These are phyloP conservation scores for Balakata baccata DNA, from an alignment of 345 rosid species.

Conservation along the genomic window DNA sequence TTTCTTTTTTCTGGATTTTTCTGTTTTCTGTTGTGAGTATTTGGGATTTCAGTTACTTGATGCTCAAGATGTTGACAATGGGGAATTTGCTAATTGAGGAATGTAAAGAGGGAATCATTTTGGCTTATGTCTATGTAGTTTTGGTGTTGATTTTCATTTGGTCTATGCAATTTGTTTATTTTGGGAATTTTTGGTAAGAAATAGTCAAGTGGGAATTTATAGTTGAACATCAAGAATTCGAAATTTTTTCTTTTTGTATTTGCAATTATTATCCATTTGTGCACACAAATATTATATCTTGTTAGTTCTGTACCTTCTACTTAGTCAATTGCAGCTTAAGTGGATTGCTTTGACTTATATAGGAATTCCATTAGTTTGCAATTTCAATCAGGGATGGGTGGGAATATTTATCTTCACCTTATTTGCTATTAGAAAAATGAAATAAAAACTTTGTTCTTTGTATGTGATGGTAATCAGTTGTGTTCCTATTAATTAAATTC, in stretches of 20 bases:
- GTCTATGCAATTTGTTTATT: background rate
- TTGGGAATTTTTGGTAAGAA: conserved; percentile 1
- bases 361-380: background rate
- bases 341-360: conserved; percentile 7
- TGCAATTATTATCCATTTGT: background rate
- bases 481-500: background rate
- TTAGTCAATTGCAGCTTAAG: background rate
- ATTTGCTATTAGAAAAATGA: background rate
- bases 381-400: background rate
- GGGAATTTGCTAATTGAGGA: conserved; percentile 13
- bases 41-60: no score
- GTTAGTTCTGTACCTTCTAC: conserved; percentile 6
- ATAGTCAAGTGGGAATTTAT: background rate
- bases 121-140: background rate
- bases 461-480: background rate
- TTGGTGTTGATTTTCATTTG: conserved; percentile 5
- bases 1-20: background rate
- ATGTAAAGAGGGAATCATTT: background rate
- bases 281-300: conserved; percentile 5
- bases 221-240: background rate
- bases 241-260: background rate
- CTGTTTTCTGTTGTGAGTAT: background rate
- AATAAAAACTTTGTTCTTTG: background rate
- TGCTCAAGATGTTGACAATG: background rate
- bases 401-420: background rate